Evolutionary conservation across 768 basidiomycete genomes (phyloP), one percentile per base, ranked within the genome.

Genomic region (Amylocystis lapponica): DNA sequence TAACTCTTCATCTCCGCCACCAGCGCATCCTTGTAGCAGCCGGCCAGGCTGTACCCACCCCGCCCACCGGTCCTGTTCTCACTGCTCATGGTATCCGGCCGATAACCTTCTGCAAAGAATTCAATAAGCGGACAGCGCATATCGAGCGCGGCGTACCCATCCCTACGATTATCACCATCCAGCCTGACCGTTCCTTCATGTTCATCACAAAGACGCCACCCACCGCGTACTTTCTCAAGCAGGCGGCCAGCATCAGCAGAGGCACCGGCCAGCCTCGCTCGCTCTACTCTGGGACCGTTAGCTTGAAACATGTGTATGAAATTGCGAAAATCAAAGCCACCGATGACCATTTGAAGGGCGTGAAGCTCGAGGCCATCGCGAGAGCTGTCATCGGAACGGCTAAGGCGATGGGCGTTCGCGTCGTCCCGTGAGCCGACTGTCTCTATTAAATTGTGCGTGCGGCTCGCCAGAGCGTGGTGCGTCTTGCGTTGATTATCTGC

Each of bases 51-150:
- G 85, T 93, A 22, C 94, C 95, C 14, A 87, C 90, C 29, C 95
- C 95, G 44, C 95, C 95, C 8, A 86, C 98, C 39, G 95, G 95
- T 58, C 95, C 95, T 42, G 95, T 93, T 26, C 79, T 99, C 41
- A 96, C 96, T 70, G 95, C 96, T 51, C 82, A 90, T 58, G 96
- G 96, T 55, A 94, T 99, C 54, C 96, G 96, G 68, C 92, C 93
- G 21, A 98, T 98, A 86, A 96, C 98, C 69, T 99, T 99, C 61
- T 96, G 93, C 75, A 99, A 97, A 65, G 93, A 98, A 63, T 99
- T 98, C 71, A 99, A 99, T 60, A 94, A 94, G n/a, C 83, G 84
- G 51, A 97, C 95, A 16, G 84, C 89, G 25, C 84, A 90, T 61
- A 75, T 95, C 27, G 77, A 82, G 49, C 81, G 83, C 13, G 90